These are phyloP conservation scores for Aspergillus proliferans DNA, from an alignment of 2,329 filamentous ascomycete species.

Conservation along the genomic window DNA sequence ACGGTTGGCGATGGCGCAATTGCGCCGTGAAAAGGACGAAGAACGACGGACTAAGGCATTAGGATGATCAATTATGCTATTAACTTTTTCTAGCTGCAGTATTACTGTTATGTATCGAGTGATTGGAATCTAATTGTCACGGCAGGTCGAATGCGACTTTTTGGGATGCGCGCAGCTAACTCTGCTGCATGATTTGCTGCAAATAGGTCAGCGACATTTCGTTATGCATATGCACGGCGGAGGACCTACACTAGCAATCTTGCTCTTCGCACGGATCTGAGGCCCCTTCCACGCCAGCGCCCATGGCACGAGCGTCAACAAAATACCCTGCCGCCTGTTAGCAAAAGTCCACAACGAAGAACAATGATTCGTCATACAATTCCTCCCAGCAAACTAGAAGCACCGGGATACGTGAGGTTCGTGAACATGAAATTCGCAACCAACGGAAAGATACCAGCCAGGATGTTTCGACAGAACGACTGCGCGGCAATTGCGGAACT, in stretches of 20 bases:
- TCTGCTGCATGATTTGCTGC: not conserved
- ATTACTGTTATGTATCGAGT: no score
- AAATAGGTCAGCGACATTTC: not conserved
- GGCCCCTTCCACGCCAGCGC: slow-evolving; percentile 71
- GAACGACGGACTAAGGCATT: not conserved
- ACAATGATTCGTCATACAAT: slow-evolving; percentile 43
- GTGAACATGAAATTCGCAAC: slow-evolving; percentile 65
- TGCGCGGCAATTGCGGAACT: slow-evolving; percentile 77
- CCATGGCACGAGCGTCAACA: slow-evolving; percentile 74
- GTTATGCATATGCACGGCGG: no score
- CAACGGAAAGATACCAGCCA: slow-evolving; percentile 72
- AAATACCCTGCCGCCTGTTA: slow-evolving; percentile 29
- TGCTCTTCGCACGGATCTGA: slow-evolving; percentile 66
- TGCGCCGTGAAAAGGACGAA: slow-evolving; percentile 5
- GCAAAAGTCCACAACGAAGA: not conserved
- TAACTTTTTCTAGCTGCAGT: no score
- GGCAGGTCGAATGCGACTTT: no score
- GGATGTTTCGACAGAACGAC: slow-evolving; percentile 74
- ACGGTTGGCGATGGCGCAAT: slow-evolving; percentile 27
- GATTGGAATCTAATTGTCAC: no score
- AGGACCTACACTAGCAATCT: slow-evolving; percentile 58
- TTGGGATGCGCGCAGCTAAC: not conserved
- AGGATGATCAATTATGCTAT: not conserved
- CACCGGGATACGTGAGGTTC: slow-evolving; percentile 60
- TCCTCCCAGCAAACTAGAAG: slow-evolving; percentile 66